Base-by-base conservation (phyloP, 2,329 filamentous ascomycete species). In the Claviceps humidiphila region DNA sequence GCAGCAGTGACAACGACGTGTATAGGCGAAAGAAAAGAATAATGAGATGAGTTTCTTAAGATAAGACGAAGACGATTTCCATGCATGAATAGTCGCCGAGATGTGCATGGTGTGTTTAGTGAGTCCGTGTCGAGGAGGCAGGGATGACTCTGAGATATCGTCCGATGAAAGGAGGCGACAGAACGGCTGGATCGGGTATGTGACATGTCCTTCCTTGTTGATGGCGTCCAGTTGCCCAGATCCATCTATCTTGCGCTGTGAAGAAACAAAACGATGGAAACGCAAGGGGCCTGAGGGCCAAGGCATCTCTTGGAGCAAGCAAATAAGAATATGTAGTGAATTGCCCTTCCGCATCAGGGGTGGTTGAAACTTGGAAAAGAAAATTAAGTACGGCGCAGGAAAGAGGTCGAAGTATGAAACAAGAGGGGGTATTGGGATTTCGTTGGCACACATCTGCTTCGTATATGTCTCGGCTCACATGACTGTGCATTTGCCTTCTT, bases 401-500 rank as follows among this genome's bases (percentile, higher is more conserved):
- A 49, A 34, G 20, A 34, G 14, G 22, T 49, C 47, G 47, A 22
- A 22, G 30, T 3, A 39, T 50, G 43, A 3, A 24, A 24, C 11
- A 43, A 22, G 24, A 20, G 4, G 47, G 53, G 47, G 44, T 53
- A 46, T 55, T 49, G 22, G 48, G n/a, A 41, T 38, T 34, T 53
- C 48, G 34, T 49, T 38, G 48, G 22, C 39, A 45, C 42, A 52
- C 39, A 13, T 52, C 26, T 41, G n/a, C 38, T 41, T 47, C 43
- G 14, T 7, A 41, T 37, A 41, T 20, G 38, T 40, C 47, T 22
- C 26, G 30, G 16, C 44, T 68, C 68, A 84, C 81, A 84, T 83
- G 55, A 84, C 65, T 55, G 64, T 63, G 65, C 81, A 84, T 63
- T 79, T 81, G 56, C 72, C 72, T 54, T 81, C 77, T 56, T 83